Evolutionary conservation across 2,329 filamentous ascomycete species (phyloP), one percentile per base, ranked within the genome.

Genomic region (Sporothrix dimorphospora): DNA sequence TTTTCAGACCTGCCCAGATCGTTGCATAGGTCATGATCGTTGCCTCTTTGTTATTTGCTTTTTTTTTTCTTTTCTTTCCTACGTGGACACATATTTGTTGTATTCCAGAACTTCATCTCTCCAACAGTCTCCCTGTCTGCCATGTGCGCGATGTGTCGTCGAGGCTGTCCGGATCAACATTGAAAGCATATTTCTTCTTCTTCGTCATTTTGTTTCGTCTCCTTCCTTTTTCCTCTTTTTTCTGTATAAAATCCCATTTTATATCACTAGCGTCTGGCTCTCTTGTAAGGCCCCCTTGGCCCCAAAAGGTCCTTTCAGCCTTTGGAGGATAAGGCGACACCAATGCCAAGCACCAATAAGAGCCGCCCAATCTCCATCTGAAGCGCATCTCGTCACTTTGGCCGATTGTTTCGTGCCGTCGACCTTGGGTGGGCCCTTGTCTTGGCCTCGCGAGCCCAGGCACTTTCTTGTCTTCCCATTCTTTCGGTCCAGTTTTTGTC

Each of bases 301-400:
- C n/a, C n/a, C 14, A 27, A 65, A 12, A 40, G 40, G 21, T 21
- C 61, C 38, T 65, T 47, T 19, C 21, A 47, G 61, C 6, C 47
- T 40, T 61, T 42, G 24, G 40, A 30, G 45, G 40, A 34, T 49
- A 67, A 67, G 27, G 27, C 24, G 42, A 67, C 63, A 67, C 40
- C 45, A 67, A 27, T 24, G 42, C 53, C 42, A 61, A 19, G 53
- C 24, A 40, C 68, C 68, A 63, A 63, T 63, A 9, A 34, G 19
- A 70, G 27, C 24, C 19, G 9, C 1, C 38, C 21, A 51, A 12
- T 49, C 34, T 47, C 38, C 38, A 45, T 49, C 70, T 42, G 27
- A 42, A 8, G 21, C 16, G 16, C 12, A 34, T 24, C 34, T 72
- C 68, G 68, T 63, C 68, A 70, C 68, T 63, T 63, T 61, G 24